phyloP scores from a whole-genome alignment of 108 stramenopile genomes.

The Nitzschia inconspicua region DNA sequence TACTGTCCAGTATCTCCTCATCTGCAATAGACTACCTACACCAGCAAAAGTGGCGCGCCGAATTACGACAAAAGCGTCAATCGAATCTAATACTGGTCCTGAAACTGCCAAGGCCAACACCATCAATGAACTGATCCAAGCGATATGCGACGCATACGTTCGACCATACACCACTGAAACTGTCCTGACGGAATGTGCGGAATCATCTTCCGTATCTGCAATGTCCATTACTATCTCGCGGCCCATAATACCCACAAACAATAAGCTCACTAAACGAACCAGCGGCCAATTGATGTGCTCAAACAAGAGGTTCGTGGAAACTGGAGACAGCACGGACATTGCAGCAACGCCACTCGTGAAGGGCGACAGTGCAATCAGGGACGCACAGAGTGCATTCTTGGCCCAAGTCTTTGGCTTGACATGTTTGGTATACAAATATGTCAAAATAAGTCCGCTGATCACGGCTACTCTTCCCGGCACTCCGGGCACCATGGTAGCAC shows the following conservation, averaged over 20 bases:
- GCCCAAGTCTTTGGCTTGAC: constrained; percentile 73
- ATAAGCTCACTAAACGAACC: constrained; percentile 1
- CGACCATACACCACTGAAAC: constrained; percentile 64
- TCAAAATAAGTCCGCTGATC: constrained; percentile 51
- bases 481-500: constrained; percentile 58
- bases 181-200: constrained; percentile 41
- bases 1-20: constrained; percentile 30
- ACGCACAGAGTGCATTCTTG: constrained; percentile 74
- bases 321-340: not conserved
- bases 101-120: too few relatives aligned
- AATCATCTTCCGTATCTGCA: constrained; percentile 55
- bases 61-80: too few relatives aligned
- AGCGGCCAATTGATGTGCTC: not conserved
- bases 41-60: constrained; percentile 20
- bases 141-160: constrained; percentile 37
- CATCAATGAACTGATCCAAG: constrained; percentile 11
- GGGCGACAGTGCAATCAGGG: constrained; percentile 55
- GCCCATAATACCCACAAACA: constrained; percentile 35
- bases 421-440: constrained; percentile 68
- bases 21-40: constrained; percentile 1
- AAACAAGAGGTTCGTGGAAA: not conserved
- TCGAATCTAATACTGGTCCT: too few relatives aligned
- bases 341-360: constrained; percentile 55
- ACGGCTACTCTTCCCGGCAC: constrained; percentile 50
- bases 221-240: constrained; percentile 81